Evolutionary conservation across 2,329 filamentous ascomycete genomes (phyloP).

Genomic region (Epicoccum sorghinum): DNA sequence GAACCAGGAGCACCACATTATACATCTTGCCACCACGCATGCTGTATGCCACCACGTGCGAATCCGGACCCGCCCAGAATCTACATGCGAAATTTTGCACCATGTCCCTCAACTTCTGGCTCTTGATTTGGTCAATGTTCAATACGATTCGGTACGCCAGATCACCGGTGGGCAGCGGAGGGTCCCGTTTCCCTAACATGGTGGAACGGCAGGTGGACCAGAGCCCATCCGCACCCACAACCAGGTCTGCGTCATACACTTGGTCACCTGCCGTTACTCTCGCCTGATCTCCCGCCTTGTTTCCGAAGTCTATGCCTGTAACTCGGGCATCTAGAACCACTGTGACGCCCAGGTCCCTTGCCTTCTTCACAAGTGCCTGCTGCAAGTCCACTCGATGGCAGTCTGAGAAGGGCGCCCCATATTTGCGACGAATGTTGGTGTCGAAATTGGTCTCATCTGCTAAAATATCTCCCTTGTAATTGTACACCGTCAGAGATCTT

Average conservation of each 20-base stretch:
- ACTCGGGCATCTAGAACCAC: constrained; percentile 59
- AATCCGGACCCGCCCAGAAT: constrained; percentile 68
- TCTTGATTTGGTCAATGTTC: constrained; percentile 57
- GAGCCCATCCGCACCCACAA: constrained; percentile 69
- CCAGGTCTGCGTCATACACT: constrained; percentile 57
- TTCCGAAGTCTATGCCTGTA: constrained; percentile 54
- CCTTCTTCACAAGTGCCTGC: constrained; percentile 58
- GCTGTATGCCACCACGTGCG: constrained; percentile 68
- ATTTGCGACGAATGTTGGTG: constrained; percentile 59
- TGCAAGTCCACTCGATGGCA: constrained; percentile 69
- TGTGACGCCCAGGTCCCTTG: constrained; percentile 59
- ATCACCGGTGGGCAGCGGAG: constrained; percentile 62
- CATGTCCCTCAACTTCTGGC: constrained; percentile 58
- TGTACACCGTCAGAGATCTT: constrained; percentile 56
- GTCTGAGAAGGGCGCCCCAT: constrained; percentile 63
- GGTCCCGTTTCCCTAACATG: constrained; percentile 25
- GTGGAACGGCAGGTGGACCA: constrained; percentile 63
- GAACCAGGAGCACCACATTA: constrained; percentile 70
- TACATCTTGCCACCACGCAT: constrained; percentile 64
- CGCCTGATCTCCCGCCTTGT: constrained; percentile 37
- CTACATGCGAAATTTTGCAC: constrained; percentile 60
- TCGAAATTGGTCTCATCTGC: constrained; percentile 60
- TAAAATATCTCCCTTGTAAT: constrained; percentile 58
- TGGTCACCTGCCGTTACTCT: constrained; percentile 52
- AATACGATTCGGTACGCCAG: constrained; percentile 69